Percentiles rank a stretch among this genome's conserved stretches.
Evolutionary conservation across 495 filamentous ascomycete species (phyloP).

Genomic region (Xylaria venustula): DNA sequence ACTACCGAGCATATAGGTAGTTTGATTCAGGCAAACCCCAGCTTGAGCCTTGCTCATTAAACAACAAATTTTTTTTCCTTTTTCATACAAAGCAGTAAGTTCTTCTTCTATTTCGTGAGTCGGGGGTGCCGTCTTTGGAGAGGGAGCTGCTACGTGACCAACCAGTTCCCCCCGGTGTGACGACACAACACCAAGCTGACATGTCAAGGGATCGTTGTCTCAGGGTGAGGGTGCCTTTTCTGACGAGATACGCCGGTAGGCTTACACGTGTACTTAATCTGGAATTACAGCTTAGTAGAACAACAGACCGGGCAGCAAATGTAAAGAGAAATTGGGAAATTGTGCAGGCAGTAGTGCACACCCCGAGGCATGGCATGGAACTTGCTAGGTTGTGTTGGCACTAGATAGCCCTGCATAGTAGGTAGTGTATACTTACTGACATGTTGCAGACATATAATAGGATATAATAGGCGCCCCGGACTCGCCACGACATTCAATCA

Average conservation of each 20-base stretch:
- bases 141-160: not conserved
- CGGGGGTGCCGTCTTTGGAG: not conserved
- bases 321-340: too few relatives aligned
- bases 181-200: not conserved
- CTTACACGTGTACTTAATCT: conserved; percentile 1
- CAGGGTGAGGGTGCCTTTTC: not conserved
- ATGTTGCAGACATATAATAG: too few relatives aligned
- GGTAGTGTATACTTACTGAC: too few relatives aligned
- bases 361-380: too few relatives aligned
- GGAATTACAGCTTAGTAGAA: conserved; percentile 1
- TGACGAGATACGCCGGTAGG: not conserved
- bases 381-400: too few relatives aligned
- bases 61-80: not conserved
- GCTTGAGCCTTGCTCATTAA: not conserved
- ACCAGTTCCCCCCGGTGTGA: not conserved
- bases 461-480: too few relatives aligned
- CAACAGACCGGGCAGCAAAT: too few relatives aligned
- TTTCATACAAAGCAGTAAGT: not conserved
- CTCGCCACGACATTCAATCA: not conserved
- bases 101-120: not conserved
- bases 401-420: too few relatives aligned
- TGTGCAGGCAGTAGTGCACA: too few relatives aligned
- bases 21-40: not conserved
- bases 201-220: conserved; percentile 13
- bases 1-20: too few relatives aligned